phyloP scores from a whole-genome alignment of 1,284 basidiomycete species.

The Peniophora sp. region DNA sequence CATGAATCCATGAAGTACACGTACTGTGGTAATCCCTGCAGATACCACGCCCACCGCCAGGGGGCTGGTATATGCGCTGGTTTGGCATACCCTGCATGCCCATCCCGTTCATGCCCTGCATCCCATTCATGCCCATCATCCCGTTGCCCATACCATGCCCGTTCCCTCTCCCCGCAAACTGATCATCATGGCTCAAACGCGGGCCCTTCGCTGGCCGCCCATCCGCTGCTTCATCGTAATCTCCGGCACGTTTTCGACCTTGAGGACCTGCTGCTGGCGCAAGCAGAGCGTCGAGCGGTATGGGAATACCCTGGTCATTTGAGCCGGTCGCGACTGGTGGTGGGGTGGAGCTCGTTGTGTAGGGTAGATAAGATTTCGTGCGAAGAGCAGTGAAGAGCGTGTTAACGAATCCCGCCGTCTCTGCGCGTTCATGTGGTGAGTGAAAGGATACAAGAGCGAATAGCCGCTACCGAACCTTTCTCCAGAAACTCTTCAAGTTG shows the following conservation, averaged over 20 bases:
- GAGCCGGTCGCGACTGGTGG: constrained; percentile 19
- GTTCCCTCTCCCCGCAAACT: constrained; percentile 38
- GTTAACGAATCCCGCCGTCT: constrained; percentile 74
- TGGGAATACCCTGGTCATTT: constrained; percentile 62
- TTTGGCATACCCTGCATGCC: constrained; percentile 34
- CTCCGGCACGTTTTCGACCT: constrained; percentile 54
- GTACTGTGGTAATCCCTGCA: constrained; percentile 88
- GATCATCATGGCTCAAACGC: constrained; percentile 50
- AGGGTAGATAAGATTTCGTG: constrained; percentile 77
- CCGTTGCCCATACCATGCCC: constrained; percentile 31
- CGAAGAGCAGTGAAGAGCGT: constrained; percentile 77
- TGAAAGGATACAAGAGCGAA: constrained; percentile 1
- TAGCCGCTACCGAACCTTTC: constrained; percentile 54
- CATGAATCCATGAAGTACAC: constrained; percentile 23
- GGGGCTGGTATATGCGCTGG: constrained; percentile 43
- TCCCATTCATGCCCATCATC: constrained; percentile 22
- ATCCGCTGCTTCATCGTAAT: constrained; percentile 49
- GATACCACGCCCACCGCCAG: constrained; percentile 60
- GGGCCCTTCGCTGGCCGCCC: constrained; percentile 61
- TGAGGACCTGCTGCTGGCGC: constrained; percentile 36
- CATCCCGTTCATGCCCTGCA: constrained; percentile 40
- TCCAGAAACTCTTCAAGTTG: constrained; percentile 92
- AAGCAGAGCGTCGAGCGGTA: constrained; percentile 62
- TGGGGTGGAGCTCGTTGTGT: constrained; percentile 36
- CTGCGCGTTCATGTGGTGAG: constrained; percentile 27